Percentiles rank a stretch among this genome's conserved stretches.
Evolutionary conservation across 2,329 filamentous ascomycete genomes (phyloP).

Genomic region (Drechslerella stenobrocha): DNA sequence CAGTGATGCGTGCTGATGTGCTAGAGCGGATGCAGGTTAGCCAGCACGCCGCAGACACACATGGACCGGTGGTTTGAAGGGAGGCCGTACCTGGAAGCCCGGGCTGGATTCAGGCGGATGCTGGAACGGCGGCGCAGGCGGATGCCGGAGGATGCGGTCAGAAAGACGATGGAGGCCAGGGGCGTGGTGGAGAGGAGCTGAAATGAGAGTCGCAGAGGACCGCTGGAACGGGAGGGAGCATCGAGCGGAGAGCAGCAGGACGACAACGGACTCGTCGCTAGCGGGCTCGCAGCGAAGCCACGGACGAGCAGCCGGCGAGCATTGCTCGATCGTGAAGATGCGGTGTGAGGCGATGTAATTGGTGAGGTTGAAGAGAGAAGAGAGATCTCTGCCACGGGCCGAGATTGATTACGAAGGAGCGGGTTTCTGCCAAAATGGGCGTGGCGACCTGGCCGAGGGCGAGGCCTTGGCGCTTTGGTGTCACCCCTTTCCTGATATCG

Average conservation of each 20-base stretch:
- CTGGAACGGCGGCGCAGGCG: not conserved
- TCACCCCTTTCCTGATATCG: not conserved
- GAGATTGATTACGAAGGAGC: slow-evolving; percentile 3
- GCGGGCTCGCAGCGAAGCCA: not conserved
- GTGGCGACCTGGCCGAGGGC: not conserved
- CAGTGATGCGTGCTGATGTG: not conserved
- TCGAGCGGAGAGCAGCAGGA: not conserved
- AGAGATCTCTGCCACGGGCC: slow-evolving; percentile 2
- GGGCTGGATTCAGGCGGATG: not conserved
- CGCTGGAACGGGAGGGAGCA: not conserved
- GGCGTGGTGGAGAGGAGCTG: not conserved
- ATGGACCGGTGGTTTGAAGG: not conserved
- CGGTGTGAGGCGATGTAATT: not conserved
- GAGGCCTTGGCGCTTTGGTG: slow-evolving; percentile 1
- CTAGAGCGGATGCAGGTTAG: not conserved
- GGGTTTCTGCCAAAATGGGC: slow-evolving; percentile 2
- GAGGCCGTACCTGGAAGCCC: not conserved
- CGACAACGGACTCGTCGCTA: not conserved
- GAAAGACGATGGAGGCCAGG: not conserved
- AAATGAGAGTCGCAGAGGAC: not conserved
- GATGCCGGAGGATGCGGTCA: not conserved
- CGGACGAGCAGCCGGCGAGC: not conserved
- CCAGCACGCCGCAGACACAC: not conserved
- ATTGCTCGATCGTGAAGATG: not conserved
- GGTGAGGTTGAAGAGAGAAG: not conserved